Base-by-base conservation (phyloP, 192 early-diverging fungal species). In the Neocallimastix lanati region DNA sequence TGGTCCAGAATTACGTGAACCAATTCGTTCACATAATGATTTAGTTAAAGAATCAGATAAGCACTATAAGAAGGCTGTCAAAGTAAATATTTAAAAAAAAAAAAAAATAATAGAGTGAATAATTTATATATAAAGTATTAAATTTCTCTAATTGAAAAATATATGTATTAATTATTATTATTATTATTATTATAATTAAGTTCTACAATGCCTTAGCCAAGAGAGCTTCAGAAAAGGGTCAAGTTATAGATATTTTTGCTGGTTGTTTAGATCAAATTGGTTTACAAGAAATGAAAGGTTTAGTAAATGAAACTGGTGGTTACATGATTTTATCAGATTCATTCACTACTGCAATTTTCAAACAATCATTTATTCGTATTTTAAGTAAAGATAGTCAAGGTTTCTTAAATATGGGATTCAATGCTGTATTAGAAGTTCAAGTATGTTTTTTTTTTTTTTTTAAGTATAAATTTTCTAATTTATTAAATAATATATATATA, bases 251-350 rank as follows among this genome's bases (percentile, higher is more conserved):
- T 86, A 93, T 99, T 29, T 99, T 98, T 88, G 94, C 93, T 28
- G 97, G 96, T n/a, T 98, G 95, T 80, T 85, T 97, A 83, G 96
- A 99, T 84, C 97, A 99, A 83, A 91, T 99, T 80, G 97, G 97
- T 27, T 84, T 98, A 80, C 91, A 96, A 79, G 97, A 99, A 83
- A 98, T 99, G 96, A 96, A 95, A 86, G 88, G 86, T 12, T 88
- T 99, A 82, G 90, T 91, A 25, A 97, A 93, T 84, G 84, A 82
- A 78, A 98, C 96, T 6, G 96, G 94, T 81, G 97, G 97, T 36
- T 88, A 85, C 82, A 97, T 99, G 92, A 93, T 97, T 78, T 87
- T 99, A 29, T 91, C 96, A 4, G 97, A 99, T 85, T 94, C 95
- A 78, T 99, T 98, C 87, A 94, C 91, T 77, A 96, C 93, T 28